phyloP scores from a whole-genome alignment of 352 stramenopile species.

The Phytophthora meadii region DNA sequence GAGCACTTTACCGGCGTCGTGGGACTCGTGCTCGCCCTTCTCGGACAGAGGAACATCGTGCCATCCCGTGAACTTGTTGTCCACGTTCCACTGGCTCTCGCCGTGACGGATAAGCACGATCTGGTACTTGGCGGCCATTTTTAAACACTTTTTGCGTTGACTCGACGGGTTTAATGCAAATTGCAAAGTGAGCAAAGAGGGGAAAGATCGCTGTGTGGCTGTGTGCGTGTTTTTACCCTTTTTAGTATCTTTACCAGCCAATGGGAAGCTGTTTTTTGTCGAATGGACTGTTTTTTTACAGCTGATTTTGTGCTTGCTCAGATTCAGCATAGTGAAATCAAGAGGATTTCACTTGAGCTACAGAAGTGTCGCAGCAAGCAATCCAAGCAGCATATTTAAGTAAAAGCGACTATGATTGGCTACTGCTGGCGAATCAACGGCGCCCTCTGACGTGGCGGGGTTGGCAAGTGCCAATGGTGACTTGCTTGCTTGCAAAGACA shows the following conservation, averaged over 20 bases:
- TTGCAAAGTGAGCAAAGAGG: slow-evolving; percentile 42
- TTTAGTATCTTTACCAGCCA: slow-evolving; percentile 10
- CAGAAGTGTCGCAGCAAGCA: slow-evolving; percentile 15
- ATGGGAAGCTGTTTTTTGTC: slow-evolving; percentile 3
- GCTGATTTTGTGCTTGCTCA: slow-evolving; percentile 19
- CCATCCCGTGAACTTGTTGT: slow-evolving; percentile 99
- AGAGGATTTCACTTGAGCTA: not conserved
- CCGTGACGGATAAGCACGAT: slow-evolving; percentile 94
- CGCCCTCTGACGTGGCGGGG: slow-evolving; percentile 28
- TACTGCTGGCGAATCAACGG: slow-evolving; percentile 21
- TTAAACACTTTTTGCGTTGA: not conserved
- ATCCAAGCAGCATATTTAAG: slow-evolving; percentile 34
- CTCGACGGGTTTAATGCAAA: slow-evolving; percentile 33
- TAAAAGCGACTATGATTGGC: slow-evolving; percentile 21
- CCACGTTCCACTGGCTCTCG: slow-evolving; percentile 98
- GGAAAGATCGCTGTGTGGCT: not conserved
- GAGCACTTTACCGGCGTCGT: slow-evolving; percentile 95
- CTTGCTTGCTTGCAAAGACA: slow-evolving; percentile 21
- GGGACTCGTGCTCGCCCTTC: slow-evolving; percentile 92
- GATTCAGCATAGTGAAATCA: slow-evolving; percentile 11
- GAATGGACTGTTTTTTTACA: not conserved
- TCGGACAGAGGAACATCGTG: slow-evolving; percentile 95
- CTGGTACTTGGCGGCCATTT: slow-evolving; percentile 82
- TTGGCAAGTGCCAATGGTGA: slow-evolving; percentile 15
- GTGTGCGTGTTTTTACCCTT: slow-evolving; percentile 29